Conservation (phyloP, 371 early-diverging fungal species). For the Rhizopus delemar region DNA sequence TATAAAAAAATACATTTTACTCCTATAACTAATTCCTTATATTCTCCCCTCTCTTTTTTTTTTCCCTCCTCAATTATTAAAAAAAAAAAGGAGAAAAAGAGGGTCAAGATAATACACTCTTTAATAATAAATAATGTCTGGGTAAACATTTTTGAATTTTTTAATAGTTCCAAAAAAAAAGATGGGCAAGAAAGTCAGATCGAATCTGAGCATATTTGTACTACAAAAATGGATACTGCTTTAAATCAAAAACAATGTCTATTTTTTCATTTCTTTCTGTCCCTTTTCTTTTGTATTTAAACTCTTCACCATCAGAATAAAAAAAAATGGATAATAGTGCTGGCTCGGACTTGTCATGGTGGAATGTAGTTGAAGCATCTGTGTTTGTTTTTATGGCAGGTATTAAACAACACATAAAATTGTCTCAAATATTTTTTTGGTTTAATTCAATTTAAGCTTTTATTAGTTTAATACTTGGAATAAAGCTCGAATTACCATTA, state of each 20-base stretch:
- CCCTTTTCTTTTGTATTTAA: slow-evolving; percentile 29
- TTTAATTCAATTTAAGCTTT: slow-evolving; percentile 22
- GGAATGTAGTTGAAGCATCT: slow-evolving; percentile 43
- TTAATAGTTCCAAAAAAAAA: no score
- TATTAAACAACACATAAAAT: slow-evolving; percentile 5
- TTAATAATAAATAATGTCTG: no score
- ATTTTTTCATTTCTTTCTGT: no score
- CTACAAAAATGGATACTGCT: no score
- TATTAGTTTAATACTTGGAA: slow-evolving; percentile 39
- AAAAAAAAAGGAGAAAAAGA: background rate
- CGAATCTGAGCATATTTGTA: no score
- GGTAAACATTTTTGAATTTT: no score
- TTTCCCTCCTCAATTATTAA: background rate
- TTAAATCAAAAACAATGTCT: no score
- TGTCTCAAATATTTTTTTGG: background rate
- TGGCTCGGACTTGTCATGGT: slow-evolving; percentile 34
- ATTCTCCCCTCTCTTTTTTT: background rate
- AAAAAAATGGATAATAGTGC: background rate
- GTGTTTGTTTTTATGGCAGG: slow-evolving; percentile 43
- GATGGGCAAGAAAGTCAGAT: no score
- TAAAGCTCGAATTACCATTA: slow-evolving; percentile 39
- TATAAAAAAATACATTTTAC: background rate
- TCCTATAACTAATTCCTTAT: background rate
- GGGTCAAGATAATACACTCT: no score
- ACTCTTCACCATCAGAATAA: no score